Percentiles rank a stretch among this genome's conserved stretches.
Conservation (phyloP, 441 rosid species). For the Capsella rubella region DNA sequence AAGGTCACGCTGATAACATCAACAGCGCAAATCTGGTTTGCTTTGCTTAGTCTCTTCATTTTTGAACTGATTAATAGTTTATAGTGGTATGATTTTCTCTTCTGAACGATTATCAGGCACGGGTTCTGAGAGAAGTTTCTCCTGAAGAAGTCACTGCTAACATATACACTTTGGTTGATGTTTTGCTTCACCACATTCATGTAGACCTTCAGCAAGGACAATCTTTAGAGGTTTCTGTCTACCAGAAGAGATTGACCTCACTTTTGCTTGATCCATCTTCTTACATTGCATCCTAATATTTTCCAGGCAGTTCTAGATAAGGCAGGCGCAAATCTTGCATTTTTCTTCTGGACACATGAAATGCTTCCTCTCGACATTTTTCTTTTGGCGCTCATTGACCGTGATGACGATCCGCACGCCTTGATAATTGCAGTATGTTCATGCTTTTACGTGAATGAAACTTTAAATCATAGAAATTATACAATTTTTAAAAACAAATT, state of each 20-base stretch:
- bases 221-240: conserved; percentile 62
- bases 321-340: conserved; percentile 74
- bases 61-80: conserved; percentile 27
- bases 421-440: conserved; percentile 81
- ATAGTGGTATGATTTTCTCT: conserved; percentile 28
- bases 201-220: conserved; percentile 83
- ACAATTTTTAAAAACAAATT: conserved; percentile 9
- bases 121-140: conserved; percentile 85
- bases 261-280: conserved; percentile 25
- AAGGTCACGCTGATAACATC: conserved; percentile 86
- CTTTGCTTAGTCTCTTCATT: conserved; percentile 33
- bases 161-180: conserved; percentile 96
- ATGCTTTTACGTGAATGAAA: conserved; percentile 23
- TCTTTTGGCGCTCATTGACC: conserved; percentile 90
- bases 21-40: conserved; percentile 83
- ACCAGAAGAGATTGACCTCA: conserved; percentile 23
- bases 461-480: conserved; percentile 1
- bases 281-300: conserved; percentile 28
- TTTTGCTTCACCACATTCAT: conserved; percentile 84
- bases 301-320: conserved; percentile 71
- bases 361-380: conserved; percentile 94
- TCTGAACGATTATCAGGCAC: conserved; percentile 57
- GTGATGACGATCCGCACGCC: conserved; percentile 98
- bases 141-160: conserved; percentile 96
- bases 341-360: conserved; percentile 90